Evolutionary conservation across 345 rosid species (phyloP), one percentile per base, ranked within the genome.

Genomic region (Salix suchowensis): DNA sequence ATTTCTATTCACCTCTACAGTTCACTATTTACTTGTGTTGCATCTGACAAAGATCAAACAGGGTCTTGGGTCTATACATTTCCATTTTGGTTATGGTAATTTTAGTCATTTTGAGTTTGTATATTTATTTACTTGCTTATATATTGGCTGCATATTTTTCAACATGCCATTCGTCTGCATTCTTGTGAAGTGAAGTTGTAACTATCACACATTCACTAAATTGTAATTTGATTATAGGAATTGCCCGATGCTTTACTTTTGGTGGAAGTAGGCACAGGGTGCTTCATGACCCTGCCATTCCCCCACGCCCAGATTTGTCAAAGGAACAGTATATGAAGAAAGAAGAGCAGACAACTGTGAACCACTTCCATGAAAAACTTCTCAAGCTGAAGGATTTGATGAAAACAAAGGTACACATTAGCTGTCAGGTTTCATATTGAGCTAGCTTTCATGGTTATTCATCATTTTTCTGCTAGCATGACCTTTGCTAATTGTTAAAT

Each of bases 241-340:
- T 94, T 74, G 97, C 96, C 70, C 93, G 94, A 54, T 94, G 98
- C 90, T 91, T 92, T 78, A 91, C 96, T 12, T 92, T 90, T 68
- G 96, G 97, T 74, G 98, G 97, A 77, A 92, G 90, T 83, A 87
- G 91, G 82, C 85, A 87, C 79, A 80, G 86, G 77, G 87, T 86
- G 72, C 94, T 94, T 76, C 98, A 92, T 62, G 89, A 92, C 83
- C 97, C 98, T 58, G 84, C 87, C 44, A 84, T 89, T 80, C 79
- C 67, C 68, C 94, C 94, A n/a, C 88, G 97, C 37, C 76, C 66
- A 7, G 88, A 87, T 82, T 79, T 94, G 78, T 88, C 92, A 23
- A 91, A 90, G 86, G 96, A 92, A 71, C 86, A 85, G 58, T 92
- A 92, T 82, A 79, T 84, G 83, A 92, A 89, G 80, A 94, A 73